Base-by-base conservation (phyloP, 129 eudicot genomes). In the Glebionis coronaria region DNA sequence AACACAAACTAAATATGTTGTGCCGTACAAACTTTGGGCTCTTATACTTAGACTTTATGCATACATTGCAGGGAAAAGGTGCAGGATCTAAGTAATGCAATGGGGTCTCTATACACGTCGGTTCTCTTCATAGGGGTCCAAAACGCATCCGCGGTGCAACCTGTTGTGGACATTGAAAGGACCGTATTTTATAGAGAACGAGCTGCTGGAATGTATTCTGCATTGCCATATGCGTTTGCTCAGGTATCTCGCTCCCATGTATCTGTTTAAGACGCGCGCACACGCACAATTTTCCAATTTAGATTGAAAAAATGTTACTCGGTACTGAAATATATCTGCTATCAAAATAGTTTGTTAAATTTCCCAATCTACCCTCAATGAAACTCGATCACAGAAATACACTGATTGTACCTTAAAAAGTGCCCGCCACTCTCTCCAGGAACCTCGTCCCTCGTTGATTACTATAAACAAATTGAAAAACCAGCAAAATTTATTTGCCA, bases 181-280 rank as follows among this genome's bases (percentile, higher is more conserved):
- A 76, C 85, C 0, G 81, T 80, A 1, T 80, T 71, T 55, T 80
- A 80, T 54, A 67, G 84, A 49, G 84, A 80, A 76, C 61, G 84
- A 67, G 84, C 81, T 19, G 84, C 84, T 0, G 78, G 83, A 73
- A 79, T 73, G 83, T 79, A 79, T 63, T 79, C 83, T 28, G 83
- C 76, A 23, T 25, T 81, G 64, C 75, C 81, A 9, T 81, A 81
- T 55, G 85, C 76, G 45, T 76, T 81, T 23, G 77, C 80, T 4
- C 83, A 79, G 83, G 83, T 79, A 69, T 45, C n/a, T 13, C 16
- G 6, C 4, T 57, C 10, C 3, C 1, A 27, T 56, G 62, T 3
- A 15, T 12, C 9, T 56, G 42, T 35, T 35, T 6, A 9, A 35
- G 9, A 35, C 1, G 42, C 10, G 10, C 10, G 10, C 2, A 35